These are phyloP conservation scores for Phytophthora uliginosa DNA, from an alignment of 352 stramenopile species.

Conservation along the genomic window DNA sequence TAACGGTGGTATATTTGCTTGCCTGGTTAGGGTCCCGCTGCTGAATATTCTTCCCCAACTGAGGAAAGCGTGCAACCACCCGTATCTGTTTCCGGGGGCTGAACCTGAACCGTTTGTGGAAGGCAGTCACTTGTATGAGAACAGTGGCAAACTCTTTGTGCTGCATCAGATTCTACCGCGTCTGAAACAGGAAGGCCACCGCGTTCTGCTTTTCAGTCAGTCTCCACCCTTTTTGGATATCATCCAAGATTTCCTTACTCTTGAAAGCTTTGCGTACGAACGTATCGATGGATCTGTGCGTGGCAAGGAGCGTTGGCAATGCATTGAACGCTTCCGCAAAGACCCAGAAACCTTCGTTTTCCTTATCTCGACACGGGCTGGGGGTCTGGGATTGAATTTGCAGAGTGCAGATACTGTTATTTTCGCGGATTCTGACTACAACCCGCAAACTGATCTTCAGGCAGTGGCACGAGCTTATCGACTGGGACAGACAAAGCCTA, in stretches of 20 bases:
- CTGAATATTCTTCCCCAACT: conserved; percentile 99
- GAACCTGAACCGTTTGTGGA: conserved; percentile 82
- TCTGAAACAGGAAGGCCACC: conserved; percentile 85
- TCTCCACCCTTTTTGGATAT: conserved; percentile 84
- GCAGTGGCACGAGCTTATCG: conserved; percentile 77
- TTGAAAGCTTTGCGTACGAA: conserved; percentile 82
- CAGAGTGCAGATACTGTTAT: conserved; percentile 88
- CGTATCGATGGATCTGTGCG: conserved; percentile 82
- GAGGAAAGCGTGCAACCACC: conserved; percentile 83
- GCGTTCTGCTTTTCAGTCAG: conserved; percentile 86
- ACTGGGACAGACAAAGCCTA: conserved; percentile 78
- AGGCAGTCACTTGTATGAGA: conserved; percentile 78
- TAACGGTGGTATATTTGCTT: conserved; percentile 15
- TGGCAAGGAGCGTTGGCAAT: conserved; percentile 83
- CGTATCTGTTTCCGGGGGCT: conserved; percentile 94
- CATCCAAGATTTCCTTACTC: conserved; percentile 84
- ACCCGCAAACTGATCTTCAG: conserved; percentile 79
- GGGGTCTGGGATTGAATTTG: conserved; percentile 77
- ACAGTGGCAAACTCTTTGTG: conserved; percentile 87
- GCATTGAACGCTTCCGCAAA: conserved; percentile 85
- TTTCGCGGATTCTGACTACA: conserved; percentile 86
- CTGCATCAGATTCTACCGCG: conserved; percentile 87
- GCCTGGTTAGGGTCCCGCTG: conserved; percentile 71
- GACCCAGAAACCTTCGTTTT: conserved; percentile 93
- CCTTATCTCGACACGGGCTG: conserved; percentile 79